Percentiles rank a stretch among this genome's conserved stretches.
Evolutionary conservation across 371 early-diverging fungal species (phyloP).

Genomic region (Polyrhizophydium stewartii): DNA sequence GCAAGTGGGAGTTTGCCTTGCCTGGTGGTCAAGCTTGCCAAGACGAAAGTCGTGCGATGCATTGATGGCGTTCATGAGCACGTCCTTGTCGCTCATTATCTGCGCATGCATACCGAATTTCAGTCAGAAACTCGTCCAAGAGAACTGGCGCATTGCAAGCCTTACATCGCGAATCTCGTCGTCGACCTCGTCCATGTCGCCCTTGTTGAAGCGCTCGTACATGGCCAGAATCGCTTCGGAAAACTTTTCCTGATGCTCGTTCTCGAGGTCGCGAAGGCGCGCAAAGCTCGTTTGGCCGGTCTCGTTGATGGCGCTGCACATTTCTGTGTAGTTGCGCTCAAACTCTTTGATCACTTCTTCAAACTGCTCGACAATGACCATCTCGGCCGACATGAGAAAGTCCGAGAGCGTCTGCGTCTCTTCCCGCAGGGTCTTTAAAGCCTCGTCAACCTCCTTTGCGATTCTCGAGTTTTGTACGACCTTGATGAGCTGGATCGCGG

Average conservation of each 20-base stretch:
- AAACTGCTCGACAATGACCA: conserved; percentile 50
- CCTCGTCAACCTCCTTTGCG: conserved; percentile 37
- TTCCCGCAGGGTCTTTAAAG: conserved; percentile 28
- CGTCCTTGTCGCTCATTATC: conserved; percentile 49
- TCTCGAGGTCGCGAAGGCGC: conserved; percentile 46
- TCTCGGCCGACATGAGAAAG: conserved; percentile 35
- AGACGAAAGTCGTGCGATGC: conserved; percentile 47
- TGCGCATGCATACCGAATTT: conserved; percentile 2
- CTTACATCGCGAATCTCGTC: conserved; percentile 49
- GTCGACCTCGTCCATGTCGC: conserved; percentile 45
- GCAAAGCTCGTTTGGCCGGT: conserved; percentile 35
- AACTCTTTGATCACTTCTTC: conserved; percentile 49
- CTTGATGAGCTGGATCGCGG: conserved; percentile 17
- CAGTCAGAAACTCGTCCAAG: not conserved
- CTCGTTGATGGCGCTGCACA: conserved; percentile 34
- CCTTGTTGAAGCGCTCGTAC: conserved; percentile 48
- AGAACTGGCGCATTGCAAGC: not conserved
- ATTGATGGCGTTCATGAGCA: conserved; percentile 41
- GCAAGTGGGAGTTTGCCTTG: conserved; percentile 1
- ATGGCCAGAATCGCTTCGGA: conserved; percentile 36
- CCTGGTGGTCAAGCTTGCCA: conserved; percentile 43
- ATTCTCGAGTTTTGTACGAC: conserved; percentile 28
- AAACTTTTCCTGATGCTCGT: conserved; percentile 47
- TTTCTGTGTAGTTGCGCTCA: conserved; percentile 47
- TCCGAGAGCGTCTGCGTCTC: conserved; percentile 33